Evolutionary conservation across 2,329 filamentous ascomycete genomes (phyloP).

Genomic region (Trichoderma endophyticum): DNA sequence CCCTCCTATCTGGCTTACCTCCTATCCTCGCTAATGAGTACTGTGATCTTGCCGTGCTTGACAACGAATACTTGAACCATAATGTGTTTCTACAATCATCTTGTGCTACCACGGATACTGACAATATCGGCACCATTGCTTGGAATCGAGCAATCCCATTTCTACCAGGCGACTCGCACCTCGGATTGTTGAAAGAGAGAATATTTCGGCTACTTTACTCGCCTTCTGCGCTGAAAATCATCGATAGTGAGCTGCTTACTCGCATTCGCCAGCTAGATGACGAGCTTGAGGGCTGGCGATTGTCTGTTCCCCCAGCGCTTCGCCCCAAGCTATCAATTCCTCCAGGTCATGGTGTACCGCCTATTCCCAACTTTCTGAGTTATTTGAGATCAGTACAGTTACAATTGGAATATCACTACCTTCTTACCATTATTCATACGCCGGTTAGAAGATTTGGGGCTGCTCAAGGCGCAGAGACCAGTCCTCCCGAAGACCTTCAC

Average conservation of each 20-base stretch:
- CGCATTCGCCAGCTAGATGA: conserved; percentile 4
- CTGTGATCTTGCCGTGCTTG: neutral
- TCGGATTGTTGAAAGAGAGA: neutral
- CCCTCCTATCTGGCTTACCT: neutral
- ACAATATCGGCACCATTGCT: neutral
- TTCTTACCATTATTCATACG: neutral
- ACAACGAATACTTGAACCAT: neutral
- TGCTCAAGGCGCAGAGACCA: neutral
- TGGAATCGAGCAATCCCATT: neutral
- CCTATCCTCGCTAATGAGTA: neutral
- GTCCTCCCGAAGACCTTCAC: neutral
- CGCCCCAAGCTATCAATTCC: neutral
- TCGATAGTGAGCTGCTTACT: neutral
- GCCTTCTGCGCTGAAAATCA: neutral
- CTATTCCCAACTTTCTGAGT: neutral
- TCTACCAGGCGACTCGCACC: neutral
- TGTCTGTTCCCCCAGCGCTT: neutral
- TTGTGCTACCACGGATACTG: neutral
- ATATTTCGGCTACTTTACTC: neutral
- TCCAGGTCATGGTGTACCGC: neutral
- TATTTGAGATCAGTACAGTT: neutral
- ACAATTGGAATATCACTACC: neutral
- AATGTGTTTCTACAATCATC: neutral
- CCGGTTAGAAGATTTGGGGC: neutral
- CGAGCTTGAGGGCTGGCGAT: neutral